Evolutionary conservation across 2,329 filamentous ascomycete species (phyloP).

Genomic region (Colletotrichum agaves): DNA sequence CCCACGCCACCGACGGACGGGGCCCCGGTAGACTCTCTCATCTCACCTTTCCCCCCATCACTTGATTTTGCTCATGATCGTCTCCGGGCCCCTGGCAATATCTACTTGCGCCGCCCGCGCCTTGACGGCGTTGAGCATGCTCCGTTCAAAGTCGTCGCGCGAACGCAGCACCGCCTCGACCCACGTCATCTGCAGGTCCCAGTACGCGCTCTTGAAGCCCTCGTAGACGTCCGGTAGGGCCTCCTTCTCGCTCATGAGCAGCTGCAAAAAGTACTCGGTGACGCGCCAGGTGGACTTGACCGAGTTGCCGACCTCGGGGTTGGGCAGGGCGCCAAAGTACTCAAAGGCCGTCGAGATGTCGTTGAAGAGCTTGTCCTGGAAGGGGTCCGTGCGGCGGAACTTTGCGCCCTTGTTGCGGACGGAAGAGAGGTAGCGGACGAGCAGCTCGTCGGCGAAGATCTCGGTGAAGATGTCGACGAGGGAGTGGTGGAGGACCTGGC

Average conservation of each 20-base stretch:
- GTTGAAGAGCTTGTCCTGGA: conserved; percentile 92
- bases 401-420: conserved; percentile 92
- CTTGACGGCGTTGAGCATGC: conserved; percentile 90
- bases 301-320: conserved; percentile 72
- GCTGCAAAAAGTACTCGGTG: conserved; percentile 82
- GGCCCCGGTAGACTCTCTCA: too few species aligned
- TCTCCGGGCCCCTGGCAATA: conserved; percentile 84
- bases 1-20: too few species aligned
- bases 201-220: conserved; percentile 85
- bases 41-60: conserved; percentile 49
- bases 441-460: conserved; percentile 90
- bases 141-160: conserved; percentile 92
- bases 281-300: conserved; percentile 95
- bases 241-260: conserved; percentile 82
- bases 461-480: conserved; percentile 92
- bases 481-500: conserved; percentile 83
- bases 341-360: conserved; percentile 91
- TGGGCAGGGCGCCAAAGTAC: conserved; percentile 81
- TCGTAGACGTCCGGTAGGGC: conserved; percentile 82
- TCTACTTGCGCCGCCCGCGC: conserved; percentile 86
- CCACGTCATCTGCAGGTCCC: conserved; percentile 95
- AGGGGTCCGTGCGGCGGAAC: conserved; percentile 87
- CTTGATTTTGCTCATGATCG: conserved; percentile 94
- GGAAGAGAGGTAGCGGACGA: conserved; percentile 83
- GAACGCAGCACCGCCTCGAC: conserved; percentile 89